Evolutionary conservation across 2,329 filamentous ascomycete species (phyloP).

Genomic region (Podosphaera fusca): DNA sequence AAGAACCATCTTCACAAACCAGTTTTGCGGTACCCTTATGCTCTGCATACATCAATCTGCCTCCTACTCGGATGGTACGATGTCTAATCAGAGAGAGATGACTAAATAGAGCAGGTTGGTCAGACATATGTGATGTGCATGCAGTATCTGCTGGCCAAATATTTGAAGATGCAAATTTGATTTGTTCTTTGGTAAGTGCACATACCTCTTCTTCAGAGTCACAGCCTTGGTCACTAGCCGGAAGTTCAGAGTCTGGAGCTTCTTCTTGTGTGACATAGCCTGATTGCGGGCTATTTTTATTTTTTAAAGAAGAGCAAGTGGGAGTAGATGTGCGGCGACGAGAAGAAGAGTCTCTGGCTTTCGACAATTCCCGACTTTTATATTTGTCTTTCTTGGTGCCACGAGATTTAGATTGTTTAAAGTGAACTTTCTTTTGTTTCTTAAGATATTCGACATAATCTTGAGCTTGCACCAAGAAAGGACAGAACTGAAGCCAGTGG

Average conservation of each 20-base stretch:
- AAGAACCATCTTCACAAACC: background rate
- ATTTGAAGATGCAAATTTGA: background rate
- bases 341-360: background rate
- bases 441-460: background rate
- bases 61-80: background rate
- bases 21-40: background rate
- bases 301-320: background rate
- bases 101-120: background rate
- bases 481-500: background rate
- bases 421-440: background rate
- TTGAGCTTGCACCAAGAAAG: background rate
- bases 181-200: background rate
- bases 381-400: background rate
- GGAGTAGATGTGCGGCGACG: background rate
- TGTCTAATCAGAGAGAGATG: background rate
- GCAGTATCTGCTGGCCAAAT: background rate
- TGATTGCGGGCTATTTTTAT: background rate
- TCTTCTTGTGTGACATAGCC: background rate
- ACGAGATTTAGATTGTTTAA: background rate
- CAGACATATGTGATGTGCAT: background rate
- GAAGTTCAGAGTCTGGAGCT: background rate
- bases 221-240: background rate
- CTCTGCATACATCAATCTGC: background rate
- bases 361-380: background rate
- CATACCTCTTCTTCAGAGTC: background rate